phyloP scores from a whole-genome alignment of 2,329 filamentous ascomycete species.

The Phoma sp. region DNA sequence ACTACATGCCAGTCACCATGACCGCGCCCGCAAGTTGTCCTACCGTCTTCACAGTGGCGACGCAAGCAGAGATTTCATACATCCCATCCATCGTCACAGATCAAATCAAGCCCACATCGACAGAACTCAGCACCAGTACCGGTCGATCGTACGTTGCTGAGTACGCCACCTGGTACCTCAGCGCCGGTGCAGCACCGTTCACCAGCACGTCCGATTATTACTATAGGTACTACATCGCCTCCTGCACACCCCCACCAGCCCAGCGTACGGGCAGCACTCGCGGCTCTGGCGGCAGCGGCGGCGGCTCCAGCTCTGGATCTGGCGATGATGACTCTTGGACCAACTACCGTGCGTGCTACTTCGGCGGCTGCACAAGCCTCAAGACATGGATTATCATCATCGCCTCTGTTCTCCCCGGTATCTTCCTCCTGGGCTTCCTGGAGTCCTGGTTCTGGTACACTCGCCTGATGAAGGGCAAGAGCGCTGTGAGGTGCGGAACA shows the following conservation, averaged over 20 bases:
- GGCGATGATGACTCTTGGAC: constrained; percentile 8
- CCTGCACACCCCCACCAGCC: constrained; percentile 30
- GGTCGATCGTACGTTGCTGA: constrained; percentile 16
- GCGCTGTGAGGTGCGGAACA: constrained; percentile 41
- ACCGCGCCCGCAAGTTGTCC: constrained; percentile 40
- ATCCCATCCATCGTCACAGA: constrained; percentile 34
- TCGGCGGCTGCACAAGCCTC: constrained; percentile 20
- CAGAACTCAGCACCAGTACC: constrained; percentile 15
- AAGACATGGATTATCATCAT: constrained; percentile 41
- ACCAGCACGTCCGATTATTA: constrained; percentile 27
- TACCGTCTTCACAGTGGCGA: constrained; percentile 31
- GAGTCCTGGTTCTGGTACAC: constrained; percentile 48
- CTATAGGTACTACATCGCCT: constrained; percentile 35
- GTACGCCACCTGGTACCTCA: constrained; percentile 38
- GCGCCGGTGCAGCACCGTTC: constrained; percentile 35
- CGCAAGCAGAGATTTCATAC: constrained; percentile 23
- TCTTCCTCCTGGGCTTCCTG: constrained; percentile 44
- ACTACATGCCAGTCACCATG: constrained; percentile 41
- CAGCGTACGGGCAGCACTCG: constrained; percentile 14
- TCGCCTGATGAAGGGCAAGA: constrained; percentile 43
- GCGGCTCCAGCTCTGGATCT: constrained; percentile 6
- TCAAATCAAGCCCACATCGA: constrained; percentile 36
- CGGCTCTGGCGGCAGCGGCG: constrained; percentile 12
- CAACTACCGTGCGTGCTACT: constrained; percentile 17
- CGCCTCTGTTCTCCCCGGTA: constrained; percentile 31